phyloP scores from a whole-genome alignment of 441 rosid genomes.

The Arabidopsis lyrata region DNA sequence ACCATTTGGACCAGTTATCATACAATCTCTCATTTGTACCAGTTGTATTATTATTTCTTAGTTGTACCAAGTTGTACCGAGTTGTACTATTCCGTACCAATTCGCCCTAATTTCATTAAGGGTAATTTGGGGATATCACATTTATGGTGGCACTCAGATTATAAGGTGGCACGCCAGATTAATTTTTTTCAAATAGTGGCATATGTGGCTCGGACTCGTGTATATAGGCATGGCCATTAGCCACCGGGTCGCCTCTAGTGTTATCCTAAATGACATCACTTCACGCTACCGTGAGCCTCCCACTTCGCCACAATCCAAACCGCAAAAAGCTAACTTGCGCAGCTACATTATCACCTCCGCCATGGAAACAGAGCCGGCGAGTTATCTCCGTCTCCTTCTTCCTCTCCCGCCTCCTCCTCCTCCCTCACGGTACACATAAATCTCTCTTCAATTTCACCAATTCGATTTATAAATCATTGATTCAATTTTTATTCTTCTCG shows the following conservation, averaged over 20 bases:
- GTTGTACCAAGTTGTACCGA: too few species aligned
- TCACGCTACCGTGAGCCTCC: slow-evolving; percentile 24
- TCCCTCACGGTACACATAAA: slow-evolving; percentile 52
- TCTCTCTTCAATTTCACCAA: not conserved
- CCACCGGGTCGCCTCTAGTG: not conserved
- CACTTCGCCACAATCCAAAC: slow-evolving; percentile 9
- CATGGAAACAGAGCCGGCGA: slow-evolving; percentile 62
- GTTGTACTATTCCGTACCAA: too few species aligned
- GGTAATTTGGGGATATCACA: too few species aligned
- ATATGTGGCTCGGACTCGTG: too few species aligned
- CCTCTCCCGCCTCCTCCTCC: slow-evolving; percentile 52
- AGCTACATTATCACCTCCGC: slow-evolving; percentile 45
- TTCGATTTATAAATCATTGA: not conserved
- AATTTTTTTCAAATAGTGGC: too few species aligned
- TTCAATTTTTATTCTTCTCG: not conserved
- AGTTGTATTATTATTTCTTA: too few species aligned
- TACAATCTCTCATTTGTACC: too few species aligned
- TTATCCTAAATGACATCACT: slow-evolving; percentile 41
- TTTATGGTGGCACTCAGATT: too few species aligned
- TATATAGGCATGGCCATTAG: too few species aligned
- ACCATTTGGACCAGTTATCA: too few species aligned
- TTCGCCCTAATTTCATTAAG: too few species aligned
- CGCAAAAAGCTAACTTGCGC: slow-evolving; percentile 38
- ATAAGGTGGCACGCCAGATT: too few species aligned
- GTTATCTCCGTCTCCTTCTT: slow-evolving; percentile 64